Percentiles rank a stretch among this genome's conserved stretches.
Evolutionary conservation across 805 yeast species (phyloP).

Genomic region (Saccharomycopsis malanga): DNA sequence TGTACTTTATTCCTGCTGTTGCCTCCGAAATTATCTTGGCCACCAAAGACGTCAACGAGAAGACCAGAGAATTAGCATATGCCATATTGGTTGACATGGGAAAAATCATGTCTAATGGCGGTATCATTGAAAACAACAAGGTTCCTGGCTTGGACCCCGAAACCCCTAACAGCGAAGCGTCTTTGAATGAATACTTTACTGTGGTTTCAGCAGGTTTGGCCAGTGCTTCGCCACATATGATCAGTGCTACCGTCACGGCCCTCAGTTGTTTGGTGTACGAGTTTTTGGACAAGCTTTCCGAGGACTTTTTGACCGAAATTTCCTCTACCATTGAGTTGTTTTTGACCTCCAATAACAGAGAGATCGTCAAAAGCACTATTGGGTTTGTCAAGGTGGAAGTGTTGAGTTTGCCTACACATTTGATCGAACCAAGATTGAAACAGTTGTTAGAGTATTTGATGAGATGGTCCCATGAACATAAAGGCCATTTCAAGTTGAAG

Average conservation of each 20-base stretch:
- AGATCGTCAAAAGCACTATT: conserved; percentile 87
- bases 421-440: conserved; percentile 58
- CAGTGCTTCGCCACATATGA: conserved; percentile 91
- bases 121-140: conserved; percentile 54
- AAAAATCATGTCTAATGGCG: conserved; percentile 55
- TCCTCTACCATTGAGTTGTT: conserved; percentile 83
- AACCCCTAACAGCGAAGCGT: conserved; percentile 57
- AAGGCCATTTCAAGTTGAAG: conserved; percentile 88
- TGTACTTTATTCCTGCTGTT: conserved; percentile 72
- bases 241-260: conserved; percentile 92
- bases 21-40: conserved; percentile 84
- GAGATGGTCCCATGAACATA: conserved; percentile 94
- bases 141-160: conserved; percentile 61
- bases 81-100: conserved; percentile 75
- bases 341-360: conserved; percentile 83
- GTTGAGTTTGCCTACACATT: conserved; percentile 70
- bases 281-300: conserved; percentile 59
- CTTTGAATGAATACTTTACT: conserved; percentile 76
- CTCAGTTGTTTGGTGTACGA: conserved; percentile 82
- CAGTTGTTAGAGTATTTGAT: conserved; percentile 65
- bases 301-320: conserved; percentile 60
- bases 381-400: conserved; percentile 92
- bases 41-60: conserved; percentile 90
- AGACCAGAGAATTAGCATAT: conserved; percentile 78
- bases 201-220: conserved; percentile 96